Evolutionary conservation across 352 stramenopile genomes (phyloP), one percentile per base, ranked within the genome.

Genomic region (Phytopythium montanum): DNA sequence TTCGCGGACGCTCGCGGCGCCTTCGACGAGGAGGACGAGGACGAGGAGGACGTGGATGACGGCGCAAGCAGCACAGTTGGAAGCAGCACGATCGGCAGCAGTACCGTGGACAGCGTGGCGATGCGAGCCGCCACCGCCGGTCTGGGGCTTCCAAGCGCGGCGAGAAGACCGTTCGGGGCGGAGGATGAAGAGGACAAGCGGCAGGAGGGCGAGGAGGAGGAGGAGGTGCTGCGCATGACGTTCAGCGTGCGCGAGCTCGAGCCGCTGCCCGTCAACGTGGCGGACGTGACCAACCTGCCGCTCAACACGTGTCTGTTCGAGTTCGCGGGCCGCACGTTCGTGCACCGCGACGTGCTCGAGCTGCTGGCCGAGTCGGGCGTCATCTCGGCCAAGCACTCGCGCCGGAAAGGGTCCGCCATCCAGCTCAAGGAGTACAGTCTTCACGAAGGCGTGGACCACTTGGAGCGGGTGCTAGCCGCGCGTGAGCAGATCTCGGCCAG

Each of bases 281-380:
- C 76, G 8, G 83, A 93, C 42, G 64, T 90, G 51, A 66, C 69
- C 25, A 93, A 87, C 46, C 60, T 93, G 34, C 83, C 83, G n/a
- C 59, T 93, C 51, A 93, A 93, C 52, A 91, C 83, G 54, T 91
- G 81, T 55, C 68, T 93, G 13, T 87, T 93, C 16, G 83, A 93
- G 64, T 90, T 93, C 56, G 76, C 73, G 23, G 75, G 78, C 13
- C 71, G 83, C 26, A 69, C 62, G 28, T 91, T 87, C 57, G 80
- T 93, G 44, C 78, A 88, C 38, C 80, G 79, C 44, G 81, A 89
- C 41, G 71, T 90, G 52, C 64, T 87, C 49, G 81, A 93, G 51
- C 61, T 90, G 38, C 61, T 93, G 29, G 73, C 75, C 45, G 80
- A 93, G 19, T 79, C 70, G 45, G 81, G 81, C 23, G 72, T 89